Percentiles rank a stretch among this genome's conserved stretches.
Evolutionary conservation across 257 asterid genomes (phyloP).

Genomic region (Paulownia fortunei): DNA sequence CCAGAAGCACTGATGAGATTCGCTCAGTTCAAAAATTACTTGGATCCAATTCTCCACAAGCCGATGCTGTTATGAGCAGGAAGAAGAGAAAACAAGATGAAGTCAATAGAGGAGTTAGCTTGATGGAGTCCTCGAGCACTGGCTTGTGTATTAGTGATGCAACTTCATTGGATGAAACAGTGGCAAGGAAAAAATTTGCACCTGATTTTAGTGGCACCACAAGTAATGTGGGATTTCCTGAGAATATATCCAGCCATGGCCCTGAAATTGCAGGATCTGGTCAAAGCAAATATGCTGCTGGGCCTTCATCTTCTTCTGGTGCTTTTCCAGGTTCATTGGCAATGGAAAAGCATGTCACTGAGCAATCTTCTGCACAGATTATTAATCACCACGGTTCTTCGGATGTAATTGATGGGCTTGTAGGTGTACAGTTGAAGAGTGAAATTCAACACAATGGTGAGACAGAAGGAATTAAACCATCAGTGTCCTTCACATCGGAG

Average conservation of each 20-base stretch:
- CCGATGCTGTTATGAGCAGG: constrained; percentile 41
- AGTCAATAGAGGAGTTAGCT: constrained; percentile 38
- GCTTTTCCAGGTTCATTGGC: constrained; percentile 34
- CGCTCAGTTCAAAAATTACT: constrained; percentile 38
- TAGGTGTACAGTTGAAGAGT: constrained; percentile 38
- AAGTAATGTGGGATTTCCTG: constrained; percentile 32
- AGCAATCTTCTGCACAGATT: constrained; percentile 39
- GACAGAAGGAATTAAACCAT: constrained; percentile 29
- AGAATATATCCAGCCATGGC: constrained; percentile 26
- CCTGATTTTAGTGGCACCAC: constrained; percentile 39
- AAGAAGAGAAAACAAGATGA: constrained; percentile 65
- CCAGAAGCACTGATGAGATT: constrained; percentile 37
- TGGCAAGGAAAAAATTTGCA: constrained; percentile 35
- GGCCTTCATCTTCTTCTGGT: constrained; percentile 29
- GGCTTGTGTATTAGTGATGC: constrained; percentile 44
- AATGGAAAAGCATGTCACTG: constrained; percentile 39
- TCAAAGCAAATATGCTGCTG: constrained; percentile 25
- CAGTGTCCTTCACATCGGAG: constrained; percentile 31
- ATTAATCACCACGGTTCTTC: constrained; percentile 39
- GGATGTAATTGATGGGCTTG: constrained; percentile 44
- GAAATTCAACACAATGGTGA: constrained; percentile 35
- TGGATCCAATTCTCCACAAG: constrained; percentile 37
- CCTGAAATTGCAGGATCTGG: constrained; percentile 42
- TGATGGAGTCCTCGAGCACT: constrained; percentile 42
- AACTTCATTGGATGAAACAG: constrained; percentile 49